phyloP scores from a whole-genome alignment of 208 protist genomes.

The Wallacemonas sp. region DNA sequence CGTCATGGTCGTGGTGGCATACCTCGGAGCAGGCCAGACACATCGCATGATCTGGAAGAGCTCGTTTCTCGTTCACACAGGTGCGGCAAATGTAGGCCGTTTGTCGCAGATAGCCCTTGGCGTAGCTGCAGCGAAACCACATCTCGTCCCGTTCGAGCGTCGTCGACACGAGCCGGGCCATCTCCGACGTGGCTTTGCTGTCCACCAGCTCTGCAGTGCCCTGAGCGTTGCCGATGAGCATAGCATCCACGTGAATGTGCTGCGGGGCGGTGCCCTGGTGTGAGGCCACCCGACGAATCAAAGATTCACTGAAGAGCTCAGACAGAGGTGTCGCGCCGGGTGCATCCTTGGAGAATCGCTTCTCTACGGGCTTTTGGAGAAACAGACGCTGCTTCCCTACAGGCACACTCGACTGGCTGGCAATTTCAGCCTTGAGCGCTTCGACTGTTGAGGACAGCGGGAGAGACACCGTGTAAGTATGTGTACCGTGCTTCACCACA shows the following conservation, averaged over 20 bases:
- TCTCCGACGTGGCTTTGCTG: slow-evolving; percentile 54
- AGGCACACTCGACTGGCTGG: slow-evolving; percentile 40
- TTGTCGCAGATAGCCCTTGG: slow-evolving; percentile 70
- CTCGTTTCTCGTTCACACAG: slow-evolving; percentile 57
- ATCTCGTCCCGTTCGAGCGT: slow-evolving; percentile 64
- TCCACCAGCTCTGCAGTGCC: slow-evolving; percentile 39
- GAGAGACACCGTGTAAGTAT: slow-evolving; percentile 18
- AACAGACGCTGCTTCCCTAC: slow-evolving; percentile 62
- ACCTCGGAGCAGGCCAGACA: slow-evolving; percentile 82
- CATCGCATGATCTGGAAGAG: slow-evolving; percentile 59
- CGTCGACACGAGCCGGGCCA: slow-evolving; percentile 63
- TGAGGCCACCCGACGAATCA: slow-evolving; percentile 19
- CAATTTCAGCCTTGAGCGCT: slow-evolving; percentile 52
- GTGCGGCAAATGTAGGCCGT: slow-evolving; percentile 83
- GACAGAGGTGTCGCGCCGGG: slow-evolving; percentile 26
- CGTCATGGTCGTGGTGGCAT: slow-evolving; percentile 76
- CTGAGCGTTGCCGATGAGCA: slow-evolving; percentile 61
- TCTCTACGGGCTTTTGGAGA: slow-evolving; percentile 58
- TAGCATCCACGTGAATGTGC: slow-evolving; percentile 50
- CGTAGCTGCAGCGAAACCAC: slow-evolving; percentile 82
- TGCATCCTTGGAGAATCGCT: slow-evolving; percentile 38
- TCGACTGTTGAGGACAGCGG: slow-evolving; percentile 37
- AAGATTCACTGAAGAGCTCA: slow-evolving; percentile 34
- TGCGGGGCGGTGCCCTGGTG: slow-evolving; percentile 23
- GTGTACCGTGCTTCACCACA: slow-evolving; percentile 21